Evolutionary conservation across 1,139 yeast genomes (phyloP).

Genomic region (Pichia cactophila): DNA sequence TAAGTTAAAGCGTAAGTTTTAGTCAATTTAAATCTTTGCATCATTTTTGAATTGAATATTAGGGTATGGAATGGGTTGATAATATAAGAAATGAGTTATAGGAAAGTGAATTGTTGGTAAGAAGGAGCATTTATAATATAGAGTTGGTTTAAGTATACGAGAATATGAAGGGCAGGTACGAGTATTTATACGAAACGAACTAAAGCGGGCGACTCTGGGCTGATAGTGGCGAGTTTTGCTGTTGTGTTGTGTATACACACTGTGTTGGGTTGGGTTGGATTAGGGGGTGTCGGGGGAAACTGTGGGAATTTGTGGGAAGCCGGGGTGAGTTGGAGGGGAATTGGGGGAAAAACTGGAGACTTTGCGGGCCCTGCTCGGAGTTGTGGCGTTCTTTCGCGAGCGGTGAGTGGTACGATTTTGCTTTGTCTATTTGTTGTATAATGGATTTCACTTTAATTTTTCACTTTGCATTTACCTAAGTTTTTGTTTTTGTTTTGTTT

Average conservation of each 20-base stretch:
- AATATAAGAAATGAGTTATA: too few species aligned
- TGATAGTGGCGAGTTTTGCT: too few species aligned
- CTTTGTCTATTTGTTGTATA: too few species aligned
- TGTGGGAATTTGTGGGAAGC: too few species aligned
- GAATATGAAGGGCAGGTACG: not conserved
- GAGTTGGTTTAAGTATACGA: not conserved
- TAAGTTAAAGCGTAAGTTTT: constrained; percentile 24
- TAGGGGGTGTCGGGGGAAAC: too few species aligned
- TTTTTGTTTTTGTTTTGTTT: too few species aligned
- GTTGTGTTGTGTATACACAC: too few species aligned
- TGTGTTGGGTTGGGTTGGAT: too few species aligned
- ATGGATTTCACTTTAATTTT: too few species aligned
- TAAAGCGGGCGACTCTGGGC: not conserved
- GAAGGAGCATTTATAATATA: not conserved
- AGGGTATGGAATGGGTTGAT: not conserved
- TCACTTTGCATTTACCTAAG: too few species aligned
- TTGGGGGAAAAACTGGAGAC: too few species aligned
- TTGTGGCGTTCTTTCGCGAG: not conserved
- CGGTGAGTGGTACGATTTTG: not conserved
- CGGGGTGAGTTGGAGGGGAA: too few species aligned
- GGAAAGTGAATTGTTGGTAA: not conserved
- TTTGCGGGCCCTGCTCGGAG: not conserved
- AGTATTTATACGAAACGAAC: not conserved
- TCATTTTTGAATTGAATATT: not conserved
- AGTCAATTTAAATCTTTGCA: constrained; percentile 5